A percentile compares a stretch with the other conserved stretches of the same genome.
phyloP scores from a whole-genome alignment of 805 yeast species.

The Naumovozyma baii region DNA sequence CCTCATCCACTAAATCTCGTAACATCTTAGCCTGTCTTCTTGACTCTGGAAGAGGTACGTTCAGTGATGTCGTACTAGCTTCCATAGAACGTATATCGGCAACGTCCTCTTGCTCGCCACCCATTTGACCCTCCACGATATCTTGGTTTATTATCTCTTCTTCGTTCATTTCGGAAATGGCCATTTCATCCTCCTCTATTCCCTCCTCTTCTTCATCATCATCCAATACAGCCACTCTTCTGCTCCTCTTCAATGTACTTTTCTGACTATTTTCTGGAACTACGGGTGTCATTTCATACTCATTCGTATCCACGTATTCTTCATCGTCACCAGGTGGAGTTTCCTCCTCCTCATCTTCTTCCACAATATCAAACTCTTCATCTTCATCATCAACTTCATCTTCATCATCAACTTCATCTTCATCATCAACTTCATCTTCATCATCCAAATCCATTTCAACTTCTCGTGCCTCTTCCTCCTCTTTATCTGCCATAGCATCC shows the following conservation, averaged over 20 bases:
- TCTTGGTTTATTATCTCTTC: conserved; percentile 14
- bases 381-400: conserved; percentile 10
- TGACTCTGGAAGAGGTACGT: conserved; percentile 12
- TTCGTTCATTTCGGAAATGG: conserved; percentile 1
- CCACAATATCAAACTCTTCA: conserved; percentile 8
- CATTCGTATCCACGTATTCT: conserved; percentile 11
- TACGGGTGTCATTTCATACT: not conserved
- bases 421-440: conserved; percentile 6
- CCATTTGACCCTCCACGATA: conserved; percentile 10
- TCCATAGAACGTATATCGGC: no score
- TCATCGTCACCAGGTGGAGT: conserved; percentile 12
- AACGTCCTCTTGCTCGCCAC: conserved; percentile 5
- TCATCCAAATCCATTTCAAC: not conserved
- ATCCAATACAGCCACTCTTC: not conserved
- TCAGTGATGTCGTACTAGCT: no score
- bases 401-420: conserved; percentile 10
- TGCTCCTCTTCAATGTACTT: not conserved
- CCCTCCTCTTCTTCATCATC: conserved; percentile 1
- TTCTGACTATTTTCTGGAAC: not conserved
- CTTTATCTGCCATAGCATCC: not conserved
- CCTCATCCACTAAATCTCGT: conserved; percentile 3
- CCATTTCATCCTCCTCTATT: not conserved
- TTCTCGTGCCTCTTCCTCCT: not conserved
- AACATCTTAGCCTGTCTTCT: conserved; percentile 7
- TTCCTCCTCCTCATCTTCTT: conserved; percentile 7